Base-by-base conservation (phyloP, 2,329 filamentous ascomycete species). In the Sporothrix humicola region DNA sequence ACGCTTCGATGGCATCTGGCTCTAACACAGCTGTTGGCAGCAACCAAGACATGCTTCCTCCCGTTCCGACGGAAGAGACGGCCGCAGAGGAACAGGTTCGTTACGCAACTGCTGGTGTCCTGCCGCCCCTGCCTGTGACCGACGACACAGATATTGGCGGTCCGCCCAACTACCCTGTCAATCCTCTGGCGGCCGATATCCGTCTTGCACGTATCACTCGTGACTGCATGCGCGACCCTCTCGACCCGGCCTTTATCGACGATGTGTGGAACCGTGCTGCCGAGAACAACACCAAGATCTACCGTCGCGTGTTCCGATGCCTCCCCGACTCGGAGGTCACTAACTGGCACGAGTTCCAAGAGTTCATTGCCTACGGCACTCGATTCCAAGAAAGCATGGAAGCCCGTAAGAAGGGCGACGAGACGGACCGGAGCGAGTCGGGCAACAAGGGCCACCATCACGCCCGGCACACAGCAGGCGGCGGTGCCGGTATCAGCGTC, bases 241-340 rank as follows among this genome's bases (percentile, higher is more conserved):
- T 99, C 56, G 91, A 91, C 73, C 88, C 93, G 72, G 84, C 87
- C 1, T 99, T 99, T 82, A 93, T 93, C 80, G 89, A 96, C 63
- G 93, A 97, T 75, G 90, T 93, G 1, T 99, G 97, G 97, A 91
- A 92, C 76, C 87, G 90, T 20, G 90, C 94, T 71, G 96, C 96
- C 0, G 90, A 92, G 76, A 98, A 98, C 84, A 99, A 99, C 81
- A 99, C 96, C 2, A 95, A 94, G 80, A 88, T 99, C 66, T 99
- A 93, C 83, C 92, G 96, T 46, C 90, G 92, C 75, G 95, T 99
- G 9, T 99, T 99, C 85, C 91, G 95, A 65, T 98, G 95, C 82
- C 97, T 97, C 93, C 96, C 96, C 0, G 96, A 99, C 81, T 98
- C 91, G 70, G 94, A 98, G 79, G 96, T 97, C 37, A 91, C 90